Evolutionary conservation across 805 yeast species (phyloP), one percentile per base, ranked within the genome.

Genomic region (Kurtzmaniella fragi): DNA sequence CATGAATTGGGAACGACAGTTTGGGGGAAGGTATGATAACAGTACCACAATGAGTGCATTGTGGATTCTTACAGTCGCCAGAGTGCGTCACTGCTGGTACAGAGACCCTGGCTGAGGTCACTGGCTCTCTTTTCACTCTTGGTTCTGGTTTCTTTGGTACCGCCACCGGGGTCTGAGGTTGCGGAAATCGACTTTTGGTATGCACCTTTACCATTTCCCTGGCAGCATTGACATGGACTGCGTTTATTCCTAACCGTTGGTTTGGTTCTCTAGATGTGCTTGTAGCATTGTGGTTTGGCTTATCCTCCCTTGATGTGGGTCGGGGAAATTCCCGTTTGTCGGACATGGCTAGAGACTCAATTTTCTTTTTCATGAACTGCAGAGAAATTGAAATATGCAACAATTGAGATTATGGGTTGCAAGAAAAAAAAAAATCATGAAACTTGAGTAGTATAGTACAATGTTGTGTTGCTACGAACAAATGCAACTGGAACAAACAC

Each of bases 1-100:
- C 87, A 30, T 65, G 67, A 10, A 80, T 49, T 0, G 93, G 95
- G 41, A 71, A 62, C 5, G 78, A 63, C 1, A 91, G 78, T 17
- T 68, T 70, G 2, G 93, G 95, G 1, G 87, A 72, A 1, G 95
- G 93, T n/a, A 83, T 82, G 7, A 84, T 82, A 28, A 83, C 85
- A 3, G 73, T 62, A 0, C 90, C 89, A 60, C 93, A 84, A 42
- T 75, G 76, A 2, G 53, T 61, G 53, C 91, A 84, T 48, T 66
- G 71, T 3, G 73, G 75, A 43, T 69, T 69, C 23, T 45, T 53
- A 43, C 73, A 67, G 15, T 51, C 44, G 11, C 61, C 65, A 5
- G 47, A 37, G 43, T 71, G 77, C 13, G 56, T 49, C 35, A 53
- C 62, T 0, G 78, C 77, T 1, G 78, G 79, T 1, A 73, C 68